Base-by-base conservation (phyloP, 2,329 filamentous ascomycete genomes). In the Clarireedia paspali region DNA sequence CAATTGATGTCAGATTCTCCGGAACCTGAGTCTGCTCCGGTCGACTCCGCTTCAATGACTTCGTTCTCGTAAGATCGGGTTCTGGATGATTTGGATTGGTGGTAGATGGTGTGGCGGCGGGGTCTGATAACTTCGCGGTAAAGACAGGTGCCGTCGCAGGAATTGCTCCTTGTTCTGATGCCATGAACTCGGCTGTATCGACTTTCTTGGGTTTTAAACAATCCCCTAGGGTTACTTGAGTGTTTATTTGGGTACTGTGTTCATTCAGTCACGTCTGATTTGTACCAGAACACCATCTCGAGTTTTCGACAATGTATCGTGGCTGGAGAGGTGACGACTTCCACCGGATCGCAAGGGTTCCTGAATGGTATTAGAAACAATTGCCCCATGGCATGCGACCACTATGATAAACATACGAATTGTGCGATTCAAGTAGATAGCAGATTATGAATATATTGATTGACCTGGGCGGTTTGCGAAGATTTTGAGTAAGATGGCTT, bases 11-110 rank as follows among this genome's bases (percentile, higher is more conserved):
- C 36, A 65, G 56, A 20, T 56, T 56, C 17, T 62, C 30, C 30
- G 63, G 55, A 44, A 55, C 56, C 24, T 63, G 62, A 9, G 63
- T 55, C 23, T 59, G 60, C 36, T 69, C 67, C 52, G 59, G 51
- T 24, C 67, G 64, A 53, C 55, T 57, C 55, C 67, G 60, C 54
- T 69, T 70, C 45, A 69, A 46, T 14, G 68, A 68, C 55, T 63
- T 68, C 15, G 58, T 47, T 50, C 62, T 59, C 44, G 59, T 56
- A 15, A 55, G 36, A 44, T 68, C 64, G 1, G 60, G 46, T 15
- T 65, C 60, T 6, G 61, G 44, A 27, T 60, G 56, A 27, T 39
- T 55, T 45, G 51, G 51, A 27, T 47, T 50, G 23, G 56, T 47
- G 24, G 60, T 55, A 38, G 61, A 45, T 23, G 60, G 47, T 36